Percentiles rank a stretch among this genome's conserved stretches.
phyloP scores from a whole-genome alignment of 2,329 filamentous ascomycete species.

The Fusarium circinatum region DNA sequence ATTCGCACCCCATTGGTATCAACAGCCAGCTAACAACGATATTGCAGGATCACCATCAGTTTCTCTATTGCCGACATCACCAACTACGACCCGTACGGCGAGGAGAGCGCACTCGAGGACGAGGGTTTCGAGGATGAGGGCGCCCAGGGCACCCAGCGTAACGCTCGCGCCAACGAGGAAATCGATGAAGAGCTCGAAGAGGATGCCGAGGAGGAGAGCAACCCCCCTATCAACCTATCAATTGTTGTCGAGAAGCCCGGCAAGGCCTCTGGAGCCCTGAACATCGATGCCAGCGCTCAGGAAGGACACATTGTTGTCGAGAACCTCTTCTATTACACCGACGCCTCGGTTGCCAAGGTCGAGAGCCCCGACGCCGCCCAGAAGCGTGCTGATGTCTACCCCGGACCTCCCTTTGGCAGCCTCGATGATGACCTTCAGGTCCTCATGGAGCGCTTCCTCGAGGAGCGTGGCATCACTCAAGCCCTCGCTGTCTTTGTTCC shows the following conservation, averaged over 20 bases:
- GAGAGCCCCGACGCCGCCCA: conserved; percentile 81
- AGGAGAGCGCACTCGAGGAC: conserved; percentile 53
- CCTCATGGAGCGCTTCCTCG: conserved; percentile 90
- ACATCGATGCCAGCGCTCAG: conserved; percentile 86
- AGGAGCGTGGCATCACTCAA: conserved; percentile 91
- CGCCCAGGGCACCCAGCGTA: conserved; percentile 60
- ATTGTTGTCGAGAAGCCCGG: conserved; percentile 89
- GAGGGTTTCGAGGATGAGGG: conserved; percentile 53
- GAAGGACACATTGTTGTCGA: conserved; percentile 89
- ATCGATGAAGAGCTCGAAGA: conserved; percentile 56
- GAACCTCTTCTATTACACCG: conserved; percentile 88
- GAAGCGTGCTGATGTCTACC: conserved; percentile 81
- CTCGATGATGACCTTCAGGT: conserved; percentile 96
- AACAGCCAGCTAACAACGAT: conserved; percentile 24
- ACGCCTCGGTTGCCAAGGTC: conserved; percentile 80
- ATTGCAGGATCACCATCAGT: conserved; percentile 54
- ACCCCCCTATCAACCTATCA: conserved; percentile 84
- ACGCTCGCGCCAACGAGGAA: conserved; percentile 53
- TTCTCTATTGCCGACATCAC: conserved; percentile 56
- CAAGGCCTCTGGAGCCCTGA: conserved; percentile 76
- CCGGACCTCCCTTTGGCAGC: conserved; percentile 91
- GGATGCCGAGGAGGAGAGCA: conserved; percentile 62
- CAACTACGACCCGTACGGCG: conserved; percentile 53
- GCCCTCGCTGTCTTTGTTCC: conserved; percentile 89
- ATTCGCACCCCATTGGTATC: background rate